phyloP scores from a whole-genome alignment of 2,329 filamentous ascomycete genomes.

The Xylariaceae sp. region DNA sequence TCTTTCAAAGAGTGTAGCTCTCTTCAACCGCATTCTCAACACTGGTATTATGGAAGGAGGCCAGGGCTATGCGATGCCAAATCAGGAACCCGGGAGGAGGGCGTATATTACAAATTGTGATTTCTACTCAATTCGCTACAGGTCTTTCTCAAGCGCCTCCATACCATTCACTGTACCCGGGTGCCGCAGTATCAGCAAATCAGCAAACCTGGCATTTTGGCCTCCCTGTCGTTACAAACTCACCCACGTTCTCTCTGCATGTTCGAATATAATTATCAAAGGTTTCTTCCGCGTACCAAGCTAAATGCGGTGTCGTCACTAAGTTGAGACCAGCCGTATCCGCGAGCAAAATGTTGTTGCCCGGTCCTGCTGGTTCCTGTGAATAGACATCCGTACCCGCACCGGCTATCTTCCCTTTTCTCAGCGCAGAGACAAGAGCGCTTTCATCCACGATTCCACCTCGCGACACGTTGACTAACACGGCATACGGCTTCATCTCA shows the following conservation, averaged over 20 bases:
- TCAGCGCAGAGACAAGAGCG: constrained; percentile 28
- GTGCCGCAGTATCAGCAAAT: background rate
- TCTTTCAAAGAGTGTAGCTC: no score
- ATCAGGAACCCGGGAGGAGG: no score
- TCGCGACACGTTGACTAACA: constrained; percentile 34
- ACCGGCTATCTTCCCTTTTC: constrained; percentile 29
- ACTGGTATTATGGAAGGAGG: no score
- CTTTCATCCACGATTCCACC: constrained; percentile 33
- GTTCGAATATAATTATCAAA: constrained; percentile 26
- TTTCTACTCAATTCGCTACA: no score
- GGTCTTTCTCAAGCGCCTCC: background rate
- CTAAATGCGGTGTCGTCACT: constrained; percentile 32
- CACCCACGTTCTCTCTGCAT: constrained; percentile 27
- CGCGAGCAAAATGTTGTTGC: constrained; percentile 23
- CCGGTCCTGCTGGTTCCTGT: constrained; percentile 28
- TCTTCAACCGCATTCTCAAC: no score
- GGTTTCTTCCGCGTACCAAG: constrained; percentile 33
- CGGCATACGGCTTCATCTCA: constrained; percentile 24
- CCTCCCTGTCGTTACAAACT: constrained; percentile 24
- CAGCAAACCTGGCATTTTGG: constrained; percentile 23
- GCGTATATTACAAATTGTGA: no score
- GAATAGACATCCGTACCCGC: constrained; percentile 31
- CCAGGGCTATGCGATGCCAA: no score
- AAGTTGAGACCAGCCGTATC: constrained; percentile 30
- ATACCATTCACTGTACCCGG: background rate